Base-by-base conservation (phyloP, 805 yeast genomes). In the Millerozyma miso region DNA sequence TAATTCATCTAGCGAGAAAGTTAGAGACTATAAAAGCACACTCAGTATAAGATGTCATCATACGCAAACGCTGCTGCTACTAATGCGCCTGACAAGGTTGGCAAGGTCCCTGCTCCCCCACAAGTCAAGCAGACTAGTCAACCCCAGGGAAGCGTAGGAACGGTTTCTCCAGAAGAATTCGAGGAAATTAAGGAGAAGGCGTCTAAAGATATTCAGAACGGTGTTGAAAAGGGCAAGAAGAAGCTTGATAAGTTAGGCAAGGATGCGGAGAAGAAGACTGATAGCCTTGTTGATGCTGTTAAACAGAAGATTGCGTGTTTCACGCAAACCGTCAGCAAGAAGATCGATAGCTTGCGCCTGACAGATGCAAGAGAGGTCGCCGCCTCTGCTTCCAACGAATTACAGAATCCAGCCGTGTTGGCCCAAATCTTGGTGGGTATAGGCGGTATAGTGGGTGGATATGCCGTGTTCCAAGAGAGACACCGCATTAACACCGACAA, bases 331-430 rank as follows among this genome's bases (percentile, higher is more conserved):
- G 45, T 55, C 34, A 48, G 50, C 46, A 48, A 50, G 37, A 43
- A 26, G 40, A 40, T 53, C 37, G 39, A 16, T 48, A 50, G 18
- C 42, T 43, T 26, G 39, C 48, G n/a, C 39, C 33, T 32, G 16
- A 39, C 53, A 18, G 41, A 39, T 15, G 40, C 53, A 38, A 35
- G 53, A 4, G 43, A 43, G 23, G 43, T 46, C 10, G 52, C 53
- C 5, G 40, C 50, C 14, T 50, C 47, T 33, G 54, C 64, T 15
- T 46, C 41, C 31, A 44, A 46, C 19, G 85, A 80, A 57, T 66
- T 81, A 49, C 70, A 79, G 53, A 80, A 81, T 65, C 87, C 87
- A 0, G 83, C 76, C 3, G 83, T 81, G 37, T 62, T 76, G 15
- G 59, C 77, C 26, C 85, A 81, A 59, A 60, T 74, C 2, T 65